These are phyloP conservation scores for Ascocoryne sarcoides DNA, from an alignment of 2,329 filamentous ascomycete genomes.

Conservation along the genomic window DNA sequence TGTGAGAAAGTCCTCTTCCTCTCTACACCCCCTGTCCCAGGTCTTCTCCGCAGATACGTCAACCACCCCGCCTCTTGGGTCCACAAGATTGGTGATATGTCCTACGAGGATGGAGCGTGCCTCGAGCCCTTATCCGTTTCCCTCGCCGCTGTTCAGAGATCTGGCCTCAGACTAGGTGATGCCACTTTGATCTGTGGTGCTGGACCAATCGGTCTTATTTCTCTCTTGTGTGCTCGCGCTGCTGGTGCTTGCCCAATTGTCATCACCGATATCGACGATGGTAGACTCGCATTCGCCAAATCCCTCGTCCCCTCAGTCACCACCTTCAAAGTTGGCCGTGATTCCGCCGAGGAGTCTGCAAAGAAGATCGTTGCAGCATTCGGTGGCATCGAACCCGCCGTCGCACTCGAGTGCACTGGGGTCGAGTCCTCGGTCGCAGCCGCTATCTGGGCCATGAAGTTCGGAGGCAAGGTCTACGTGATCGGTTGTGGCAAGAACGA, in stretches of 20 bases:
- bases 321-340: conserved; percentile 68
- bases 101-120: conserved; percentile 82
- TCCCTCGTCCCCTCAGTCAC: conserved; percentile 69
- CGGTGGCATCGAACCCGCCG: conserved; percentile 69
- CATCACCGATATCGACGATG: conserved; percentile 90
- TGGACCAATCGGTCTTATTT: conserved; percentile 87
- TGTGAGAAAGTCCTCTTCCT: conserved; percentile 81
- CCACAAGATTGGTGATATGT: conserved; percentile 91
- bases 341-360: conserved; percentile 62
- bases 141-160: conserved; percentile 78
- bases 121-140: conserved; percentile 86
- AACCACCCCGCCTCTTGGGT: conserved; percentile 94
- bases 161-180: conserved; percentile 74
- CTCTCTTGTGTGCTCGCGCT: conserved; percentile 72
- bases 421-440: conserved; percentile 81
- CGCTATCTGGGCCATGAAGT: conserved; percentile 85
- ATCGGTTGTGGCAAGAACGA: conserved; percentile 94
- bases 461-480: conserved; percentile 94
- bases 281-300: conserved; percentile 75
- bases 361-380: conserved; percentile 59
- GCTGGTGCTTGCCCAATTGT: conserved; percentile 86
- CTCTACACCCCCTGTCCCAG: conserved; percentile 82
- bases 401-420: conserved; percentile 88
- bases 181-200: conserved; percentile 84
- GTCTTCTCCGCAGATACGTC: conserved; percentile 83